phyloP scores from a whole-genome alignment of 2,329 filamentous ascomycete genomes.

The Rutstroemia sp. region DNA sequence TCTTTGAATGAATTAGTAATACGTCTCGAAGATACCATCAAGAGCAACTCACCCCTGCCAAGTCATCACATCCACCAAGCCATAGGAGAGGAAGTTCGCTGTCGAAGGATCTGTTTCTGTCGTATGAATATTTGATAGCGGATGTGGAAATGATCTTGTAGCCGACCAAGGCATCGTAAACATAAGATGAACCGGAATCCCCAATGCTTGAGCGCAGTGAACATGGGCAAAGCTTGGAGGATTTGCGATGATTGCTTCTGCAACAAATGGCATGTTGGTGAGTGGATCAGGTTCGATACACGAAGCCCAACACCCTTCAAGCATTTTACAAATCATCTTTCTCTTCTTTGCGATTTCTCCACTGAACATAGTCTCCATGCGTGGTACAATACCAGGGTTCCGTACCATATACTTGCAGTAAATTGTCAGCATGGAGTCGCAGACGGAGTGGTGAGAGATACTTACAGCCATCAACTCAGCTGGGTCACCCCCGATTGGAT shows the following conservation, averaged over 20 bases:
- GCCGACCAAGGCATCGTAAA: constrained; percentile 60
- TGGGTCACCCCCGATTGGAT: constrained; percentile 70
- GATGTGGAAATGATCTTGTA: constrained; percentile 67
- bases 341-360: constrained; percentile 68
- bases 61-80: constrained; percentile 73
- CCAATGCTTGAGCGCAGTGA: not conserved
- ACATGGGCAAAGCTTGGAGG: constrained; percentile 65
- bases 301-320: constrained; percentile 74
- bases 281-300: constrained; percentile 52
- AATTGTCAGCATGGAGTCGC: not conserved
- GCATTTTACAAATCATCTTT: constrained; percentile 66
- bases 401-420: constrained; percentile 49
- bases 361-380: constrained; percentile 62
- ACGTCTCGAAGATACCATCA: not conserved
- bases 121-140: constrained; percentile 58
- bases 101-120: constrained; percentile 63
- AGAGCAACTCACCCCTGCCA: constrained; percentile 54
- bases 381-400: constrained; percentile 75
- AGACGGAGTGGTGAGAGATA: no score
- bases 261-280: constrained; percentile 41
- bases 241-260: constrained; percentile 73
- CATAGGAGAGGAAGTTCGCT: constrained; percentile 72
- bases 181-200: constrained; percentile 1
- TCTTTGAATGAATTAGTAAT: not conserved
- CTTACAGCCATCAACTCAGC: constrained; percentile 21